Percentiles rank a stretch among this genome's conserved stretches.
phyloP scores from a whole-genome alignment of 1,284 basidiomycete genomes.

The Polyporus tsugae region DNA sequence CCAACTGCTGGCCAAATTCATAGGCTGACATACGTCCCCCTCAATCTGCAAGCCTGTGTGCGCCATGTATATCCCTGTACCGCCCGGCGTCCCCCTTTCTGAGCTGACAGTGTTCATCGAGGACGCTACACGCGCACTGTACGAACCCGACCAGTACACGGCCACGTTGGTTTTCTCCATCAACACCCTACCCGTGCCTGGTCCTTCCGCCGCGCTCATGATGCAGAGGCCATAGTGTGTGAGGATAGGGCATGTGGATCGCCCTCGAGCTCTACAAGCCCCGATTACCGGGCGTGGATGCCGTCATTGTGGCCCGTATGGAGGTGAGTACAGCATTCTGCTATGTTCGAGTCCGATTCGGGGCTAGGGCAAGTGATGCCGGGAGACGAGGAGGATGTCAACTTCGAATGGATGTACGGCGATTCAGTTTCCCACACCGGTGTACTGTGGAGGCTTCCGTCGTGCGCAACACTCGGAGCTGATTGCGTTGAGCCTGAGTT shows the following conservation, averaged over 20 bases:
- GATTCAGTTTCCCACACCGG: not conserved
- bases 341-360: not conserved
- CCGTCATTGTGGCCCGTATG: constrained; percentile 93
- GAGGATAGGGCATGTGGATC: constrained; percentile 82
- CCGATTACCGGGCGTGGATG: constrained; percentile 69
- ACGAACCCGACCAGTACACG: constrained; percentile 80
- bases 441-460: not conserved
- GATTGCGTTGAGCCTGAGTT: not conserved
- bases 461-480: not conserved
- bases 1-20: constrained; percentile 84
- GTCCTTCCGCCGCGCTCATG: constrained; percentile 31
- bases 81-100: constrained; percentile 89
- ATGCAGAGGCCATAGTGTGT: constrained; percentile 36
- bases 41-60: constrained; percentile 62
- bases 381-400: not conserved
- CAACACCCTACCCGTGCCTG: constrained; percentile 53
- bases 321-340: constrained; percentile 63
- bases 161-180: constrained; percentile 47
- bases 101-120: constrained; percentile 88
- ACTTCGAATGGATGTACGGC: not conserved
- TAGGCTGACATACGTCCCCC: constrained; percentile 54
- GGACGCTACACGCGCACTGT: constrained; percentile 66
- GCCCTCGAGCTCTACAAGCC: constrained; percentile 83
- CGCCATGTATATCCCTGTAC: constrained; percentile 90
- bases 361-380: not conserved